A percentile compares a stretch with the other conserved stretches of the same genome.
phyloP scores from a whole-genome alignment of 1,284 basidiomycete genomes.

The Cryptococcus jaspeensis region DNA sequence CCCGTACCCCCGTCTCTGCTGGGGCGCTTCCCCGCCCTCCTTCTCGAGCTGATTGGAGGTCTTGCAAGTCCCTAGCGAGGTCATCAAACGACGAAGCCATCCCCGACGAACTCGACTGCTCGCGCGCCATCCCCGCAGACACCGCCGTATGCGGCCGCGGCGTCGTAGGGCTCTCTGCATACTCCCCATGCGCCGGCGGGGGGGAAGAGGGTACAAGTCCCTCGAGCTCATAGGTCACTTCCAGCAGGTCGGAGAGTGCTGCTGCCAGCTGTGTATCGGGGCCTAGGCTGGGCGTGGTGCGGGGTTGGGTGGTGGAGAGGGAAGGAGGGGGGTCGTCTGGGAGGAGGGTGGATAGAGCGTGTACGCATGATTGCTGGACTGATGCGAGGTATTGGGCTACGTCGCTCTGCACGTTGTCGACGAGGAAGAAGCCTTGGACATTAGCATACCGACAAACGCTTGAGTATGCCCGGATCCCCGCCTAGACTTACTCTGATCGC shows the following conservation, averaged over 20 bases:
- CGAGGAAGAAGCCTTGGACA: too few species aligned
- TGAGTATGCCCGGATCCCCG: too few species aligned
- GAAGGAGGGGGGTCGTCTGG: conserved; percentile 8
- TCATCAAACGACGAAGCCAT: neutral
- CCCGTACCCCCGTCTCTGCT: neutral
- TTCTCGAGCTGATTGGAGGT: conserved; percentile 7
- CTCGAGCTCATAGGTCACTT: conserved; percentile 43
- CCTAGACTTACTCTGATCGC: conserved; percentile 3
- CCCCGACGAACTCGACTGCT: too few species aligned
- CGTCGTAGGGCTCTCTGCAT: neutral
- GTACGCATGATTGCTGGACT: conserved; percentile 32
- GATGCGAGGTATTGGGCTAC: conserved; percentile 19
- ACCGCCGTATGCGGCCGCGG: too few species aligned
- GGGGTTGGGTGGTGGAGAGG: neutral
- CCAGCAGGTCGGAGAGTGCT: conserved; percentile 37
- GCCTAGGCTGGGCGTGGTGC: conserved; percentile 6
- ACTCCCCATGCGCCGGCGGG: neutral
- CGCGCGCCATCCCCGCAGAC: too few species aligned
- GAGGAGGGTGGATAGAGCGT: conserved; percentile 26
- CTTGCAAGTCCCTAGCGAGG: conserved; percentile 3
- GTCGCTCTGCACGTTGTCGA: too few species aligned
- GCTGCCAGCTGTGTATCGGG: conserved; percentile 22
- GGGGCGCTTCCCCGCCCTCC: too few species aligned
- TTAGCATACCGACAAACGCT: too few species aligned
- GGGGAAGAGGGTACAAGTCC: conserved; percentile 19